Conservation (phyloP, 805 yeast species). For the Teunomyces barrocoloradensis region DNA sequence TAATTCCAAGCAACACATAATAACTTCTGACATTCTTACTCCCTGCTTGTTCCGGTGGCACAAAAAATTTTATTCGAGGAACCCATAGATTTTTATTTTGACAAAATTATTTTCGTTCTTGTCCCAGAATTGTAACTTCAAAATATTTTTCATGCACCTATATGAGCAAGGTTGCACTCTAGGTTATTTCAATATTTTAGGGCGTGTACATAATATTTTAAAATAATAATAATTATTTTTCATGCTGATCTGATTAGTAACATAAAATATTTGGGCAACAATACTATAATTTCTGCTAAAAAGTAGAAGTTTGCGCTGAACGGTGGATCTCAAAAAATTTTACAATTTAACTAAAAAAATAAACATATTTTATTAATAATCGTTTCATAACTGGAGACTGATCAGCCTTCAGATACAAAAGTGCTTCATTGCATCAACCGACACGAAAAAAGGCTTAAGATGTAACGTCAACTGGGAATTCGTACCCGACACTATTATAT, state of each 20-base stretch:
- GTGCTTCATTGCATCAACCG: not conserved
- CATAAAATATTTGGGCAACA: not conserved
- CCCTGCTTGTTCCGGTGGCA: not conserved
- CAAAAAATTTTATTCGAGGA: not conserved
- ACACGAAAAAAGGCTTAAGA: not conserved
- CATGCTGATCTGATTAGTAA: not conserved
- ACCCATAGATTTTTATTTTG: not conserved
- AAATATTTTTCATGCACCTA: not conserved
- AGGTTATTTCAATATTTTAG: not conserved
- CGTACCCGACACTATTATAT: no score
- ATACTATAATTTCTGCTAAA: not conserved
- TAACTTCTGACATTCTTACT: not conserved
- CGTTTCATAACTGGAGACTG: conserved; percentile 1
- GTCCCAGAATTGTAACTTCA: not conserved
- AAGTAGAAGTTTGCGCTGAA: not conserved
- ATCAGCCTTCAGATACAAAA: not conserved
- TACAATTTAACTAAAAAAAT: not conserved
- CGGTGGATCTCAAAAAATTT: conserved; percentile 2
- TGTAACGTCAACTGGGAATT: no score
- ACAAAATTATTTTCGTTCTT: not conserved
- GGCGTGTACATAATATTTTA: not conserved
- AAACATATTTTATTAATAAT: not conserved
- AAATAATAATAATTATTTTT: not conserved
- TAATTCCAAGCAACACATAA: not conserved
- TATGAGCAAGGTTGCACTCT: not conserved